Evolutionary conservation across 768 basidiomycete species (phyloP).

Genomic region (Basidioascus undulatus): DNA sequence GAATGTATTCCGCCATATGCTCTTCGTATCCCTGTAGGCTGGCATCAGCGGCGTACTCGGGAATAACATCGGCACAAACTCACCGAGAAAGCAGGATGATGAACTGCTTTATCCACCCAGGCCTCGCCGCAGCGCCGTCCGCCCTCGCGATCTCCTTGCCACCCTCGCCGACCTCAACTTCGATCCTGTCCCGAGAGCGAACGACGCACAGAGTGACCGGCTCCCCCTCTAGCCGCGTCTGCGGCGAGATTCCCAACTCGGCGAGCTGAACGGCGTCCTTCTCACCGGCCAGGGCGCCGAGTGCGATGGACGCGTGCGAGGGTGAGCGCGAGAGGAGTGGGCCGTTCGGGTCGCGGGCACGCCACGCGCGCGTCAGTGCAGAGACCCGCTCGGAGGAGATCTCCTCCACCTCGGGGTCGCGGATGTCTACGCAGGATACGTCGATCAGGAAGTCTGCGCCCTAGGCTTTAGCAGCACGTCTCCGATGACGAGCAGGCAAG

Average conservation of each 20-base stretch:
- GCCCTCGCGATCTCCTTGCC: background rate
- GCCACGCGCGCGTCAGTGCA: background rate
- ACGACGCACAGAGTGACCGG: too few relatives aligned
- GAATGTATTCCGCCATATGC: slow-evolving; percentile 8
- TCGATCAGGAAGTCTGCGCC: slow-evolving; percentile 26
- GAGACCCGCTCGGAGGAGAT: slow-evolving; percentile 18
- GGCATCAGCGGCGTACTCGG: background rate
- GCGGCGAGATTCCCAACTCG: too few relatives aligned
- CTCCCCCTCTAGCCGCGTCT: too few relatives aligned
- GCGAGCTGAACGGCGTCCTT: too few relatives aligned
- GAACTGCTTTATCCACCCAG: slow-evolving; percentile 3
- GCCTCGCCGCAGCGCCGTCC: slow-evolving; percentile 1
- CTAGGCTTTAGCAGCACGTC: slow-evolving; percentile 5
- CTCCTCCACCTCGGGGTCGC: slow-evolving; percentile 20
- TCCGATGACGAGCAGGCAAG: background rate
- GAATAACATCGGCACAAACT: background rate
- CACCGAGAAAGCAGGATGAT: slow-evolving; percentile 6
- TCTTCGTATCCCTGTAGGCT: slow-evolving; percentile 3
- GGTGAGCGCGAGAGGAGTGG: too few relatives aligned
- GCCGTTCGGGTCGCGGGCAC: too few relatives aligned
- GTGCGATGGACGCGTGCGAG: too few relatives aligned
- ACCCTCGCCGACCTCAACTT: background rate
- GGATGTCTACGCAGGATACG: slow-evolving; percentile 22
- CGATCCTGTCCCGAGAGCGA: background rate
- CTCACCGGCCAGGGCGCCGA: too few relatives aligned